Percentiles rank a stretch among this genome's conserved stretches.
Evolutionary conservation across 1,139 yeast genomes (phyloP).

Genomic region (Lipomyces yarrowii): DNA sequence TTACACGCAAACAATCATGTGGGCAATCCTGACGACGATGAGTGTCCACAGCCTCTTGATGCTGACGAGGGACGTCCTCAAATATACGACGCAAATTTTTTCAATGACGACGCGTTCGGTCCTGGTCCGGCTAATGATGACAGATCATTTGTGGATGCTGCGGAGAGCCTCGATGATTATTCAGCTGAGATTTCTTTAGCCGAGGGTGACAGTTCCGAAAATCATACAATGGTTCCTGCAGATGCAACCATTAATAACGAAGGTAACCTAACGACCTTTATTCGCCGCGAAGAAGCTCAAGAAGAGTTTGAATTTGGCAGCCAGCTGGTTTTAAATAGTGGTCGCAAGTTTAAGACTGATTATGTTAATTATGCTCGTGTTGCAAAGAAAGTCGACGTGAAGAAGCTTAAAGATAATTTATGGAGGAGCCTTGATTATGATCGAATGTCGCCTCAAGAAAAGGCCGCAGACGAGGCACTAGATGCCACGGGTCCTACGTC

Average conservation of each 20-base stretch:
- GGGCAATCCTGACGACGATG: conserved; percentile 12
- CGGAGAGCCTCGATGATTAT: conserved; percentile 22
- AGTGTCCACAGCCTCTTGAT: conserved; percentile 25
- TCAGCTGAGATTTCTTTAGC: background rate
- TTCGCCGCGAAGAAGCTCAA: conserved; percentile 16
- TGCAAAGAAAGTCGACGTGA: conserved; percentile 85
- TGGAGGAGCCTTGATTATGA: conserved; percentile 59
- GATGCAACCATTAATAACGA: conserved; percentile 1
- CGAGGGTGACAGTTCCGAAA: background rate
- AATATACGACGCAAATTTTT: conserved; percentile 52
- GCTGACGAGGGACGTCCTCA: conserved; percentile 39
- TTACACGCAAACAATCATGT: background rate
- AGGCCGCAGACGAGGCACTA: conserved; percentile 25
- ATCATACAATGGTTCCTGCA: background rate
- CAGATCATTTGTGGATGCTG: conserved; percentile 32
- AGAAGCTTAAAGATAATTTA: conserved; percentile 73
- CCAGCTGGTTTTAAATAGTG: conserved; percentile 28
- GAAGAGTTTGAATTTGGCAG: conserved; percentile 33
- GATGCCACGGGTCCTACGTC: conserved; percentile 25
- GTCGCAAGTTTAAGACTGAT: conserved; percentile 44
- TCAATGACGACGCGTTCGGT: conserved; percentile 40
- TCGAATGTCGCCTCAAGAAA: conserved; percentile 17
- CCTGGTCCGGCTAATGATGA: conserved; percentile 23
- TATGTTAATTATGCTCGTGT: conserved; percentile 74
- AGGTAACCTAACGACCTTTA: conserved; percentile 18